Percentiles rank a stretch among this genome's conserved stretches.
phyloP scores from a whole-genome alignment of 2,329 filamentous ascomycete genomes.

The Aspergillus bombycis region DNA sequence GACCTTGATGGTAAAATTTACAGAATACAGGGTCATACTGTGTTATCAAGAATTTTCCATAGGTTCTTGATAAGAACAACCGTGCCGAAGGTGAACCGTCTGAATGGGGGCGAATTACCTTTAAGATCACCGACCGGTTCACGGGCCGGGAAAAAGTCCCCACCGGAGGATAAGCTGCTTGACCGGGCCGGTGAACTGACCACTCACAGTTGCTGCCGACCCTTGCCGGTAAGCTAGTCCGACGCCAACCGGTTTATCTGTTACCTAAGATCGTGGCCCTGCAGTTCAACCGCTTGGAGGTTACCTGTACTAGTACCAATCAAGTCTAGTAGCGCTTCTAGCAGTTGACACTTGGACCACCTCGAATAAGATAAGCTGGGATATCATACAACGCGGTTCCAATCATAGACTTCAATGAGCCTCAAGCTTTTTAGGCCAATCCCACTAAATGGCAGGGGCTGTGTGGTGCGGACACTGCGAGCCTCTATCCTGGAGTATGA shows the following conservation, averaged over 20 bases:
- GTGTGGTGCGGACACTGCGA: not conserved
- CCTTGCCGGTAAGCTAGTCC: not conserved
- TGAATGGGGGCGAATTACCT: not conserved
- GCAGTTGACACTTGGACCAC: not conserved
- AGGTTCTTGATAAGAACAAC: not conserved
- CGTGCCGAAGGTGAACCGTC: not conserved
- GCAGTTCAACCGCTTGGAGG: not conserved
- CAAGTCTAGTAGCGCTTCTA: not conserved
- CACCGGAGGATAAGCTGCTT: slow-evolving; percentile 3
- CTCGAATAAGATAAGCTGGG: not conserved
- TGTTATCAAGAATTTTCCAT: not conserved
- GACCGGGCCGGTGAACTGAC: slow-evolving; percentile 4
- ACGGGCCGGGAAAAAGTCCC: not conserved
- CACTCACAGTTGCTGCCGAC: not conserved
- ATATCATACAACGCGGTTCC: not conserved
- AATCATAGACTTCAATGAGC: not conserved
- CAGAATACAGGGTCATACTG: not conserved
- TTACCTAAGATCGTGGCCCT: not conserved
- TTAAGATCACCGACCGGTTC: slow-evolving; percentile 2
- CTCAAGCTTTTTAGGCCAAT: slow-evolving; percentile 4
- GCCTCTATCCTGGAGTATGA: not conserved
- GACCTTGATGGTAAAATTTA: not conserved
- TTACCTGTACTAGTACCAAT: not conserved
- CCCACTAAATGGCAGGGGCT: not conserved
- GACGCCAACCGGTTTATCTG: not conserved